Base-by-base conservation (phyloP, 2,329 filamentous ascomycete species). In the Clonostachys byssicola region DNA sequence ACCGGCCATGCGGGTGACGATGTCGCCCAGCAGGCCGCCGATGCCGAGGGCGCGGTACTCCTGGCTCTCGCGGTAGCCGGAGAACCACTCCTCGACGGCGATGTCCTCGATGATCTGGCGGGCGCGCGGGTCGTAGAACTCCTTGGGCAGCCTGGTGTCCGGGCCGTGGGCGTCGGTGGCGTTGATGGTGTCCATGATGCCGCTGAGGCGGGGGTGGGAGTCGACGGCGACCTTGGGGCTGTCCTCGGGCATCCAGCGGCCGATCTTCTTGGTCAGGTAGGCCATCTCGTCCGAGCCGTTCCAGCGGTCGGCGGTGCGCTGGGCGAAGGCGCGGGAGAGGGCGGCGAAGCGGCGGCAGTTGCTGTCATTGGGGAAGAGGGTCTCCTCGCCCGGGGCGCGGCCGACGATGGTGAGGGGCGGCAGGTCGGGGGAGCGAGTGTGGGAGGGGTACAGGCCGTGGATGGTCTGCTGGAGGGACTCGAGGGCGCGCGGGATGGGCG, bases 121-220 rank as follows among this genome's bases (percentile, higher is more conserved):
- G 5, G 78, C 82, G 59, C 85, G 86, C 16, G 76, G 62, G 60
- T 96, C 90, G 66, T 97, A 97, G 65, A 99, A 97, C 52, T 91
- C 88, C 10, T 77, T 73, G 0, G 94, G 94, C 4, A 97, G 77
- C 42, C 78, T 83, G 0, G 92, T 96, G 12, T 80, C 78, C 0
- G 87, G 81, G 17, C 64, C 64, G 62, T 97, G 94, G 3, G 92
- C 92, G 12, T 88, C 74, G 0, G 90, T 95, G 7, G 89, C 83
- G 62, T 96, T 97, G 60, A 97, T 80, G 0, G 89, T 94, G 68
- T 99, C 94, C 87, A 95, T 90, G 58, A 99, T 86, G 46, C 94
- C 94, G 6, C 85, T 91, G 12, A 97, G 74, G 41, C 92, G 78
- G 1, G 94, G 94, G 50, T 86, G 85, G 1, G 85, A 85, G 64